Evolutionary conservation across 208 protist species (phyloP).

Genomic region (Strigomonas culicis): DNA sequence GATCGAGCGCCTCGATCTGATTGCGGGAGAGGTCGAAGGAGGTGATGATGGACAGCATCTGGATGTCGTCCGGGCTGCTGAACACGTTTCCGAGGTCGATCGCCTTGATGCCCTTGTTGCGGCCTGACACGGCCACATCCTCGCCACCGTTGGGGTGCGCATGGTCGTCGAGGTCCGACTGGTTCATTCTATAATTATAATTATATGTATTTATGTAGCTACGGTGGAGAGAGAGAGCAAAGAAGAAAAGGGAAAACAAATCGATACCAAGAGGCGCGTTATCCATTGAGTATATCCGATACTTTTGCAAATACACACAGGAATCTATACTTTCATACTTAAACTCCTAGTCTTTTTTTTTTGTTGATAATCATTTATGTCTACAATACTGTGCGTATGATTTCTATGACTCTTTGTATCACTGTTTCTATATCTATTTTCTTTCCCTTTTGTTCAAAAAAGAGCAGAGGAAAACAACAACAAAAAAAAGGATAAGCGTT

Average conservation of each 20-base stretch:
- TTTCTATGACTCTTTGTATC: conserved; percentile 7
- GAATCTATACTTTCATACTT: background rate
- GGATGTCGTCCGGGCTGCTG: conserved; percentile 39
- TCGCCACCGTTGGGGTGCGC: conserved; percentile 13
- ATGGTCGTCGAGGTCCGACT: conserved; percentile 16
- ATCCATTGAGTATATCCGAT: background rate
- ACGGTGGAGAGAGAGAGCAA: background rate
- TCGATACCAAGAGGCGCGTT: background rate
- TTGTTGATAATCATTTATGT: background rate
- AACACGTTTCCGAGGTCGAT: conserved; percentile 80
- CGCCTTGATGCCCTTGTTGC: conserved; percentile 57
- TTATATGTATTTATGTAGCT: background rate
- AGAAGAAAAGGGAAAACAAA: background rate
- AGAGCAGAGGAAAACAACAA: no score
- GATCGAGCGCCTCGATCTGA: conserved; percentile 41
- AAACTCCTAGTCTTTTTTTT: background rate
- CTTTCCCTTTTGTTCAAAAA: no score
- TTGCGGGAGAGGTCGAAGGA: conserved; percentile 85
- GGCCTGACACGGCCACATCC: conserved; percentile 66
- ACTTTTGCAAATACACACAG: background rate
- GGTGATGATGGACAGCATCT: conserved; percentile 63
- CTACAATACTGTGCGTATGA: background rate
- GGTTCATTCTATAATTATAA: conserved; percentile 7
- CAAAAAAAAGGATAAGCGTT: no score
- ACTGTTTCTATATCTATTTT: background rate